Conservation (phyloP, 202 grass and related monocot genomes). For the Digitaria exilis region DNA sequence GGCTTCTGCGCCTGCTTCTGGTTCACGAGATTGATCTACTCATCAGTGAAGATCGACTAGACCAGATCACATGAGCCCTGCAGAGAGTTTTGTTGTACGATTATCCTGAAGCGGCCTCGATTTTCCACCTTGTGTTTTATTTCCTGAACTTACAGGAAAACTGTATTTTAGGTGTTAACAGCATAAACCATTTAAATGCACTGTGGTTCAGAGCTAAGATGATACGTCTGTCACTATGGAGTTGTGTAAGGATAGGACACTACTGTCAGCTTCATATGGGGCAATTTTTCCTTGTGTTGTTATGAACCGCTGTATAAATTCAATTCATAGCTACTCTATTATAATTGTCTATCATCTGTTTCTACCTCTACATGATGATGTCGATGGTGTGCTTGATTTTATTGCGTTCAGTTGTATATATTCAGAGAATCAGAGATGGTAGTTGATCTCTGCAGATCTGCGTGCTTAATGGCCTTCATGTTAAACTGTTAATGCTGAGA, state of each 20-base stretch:
- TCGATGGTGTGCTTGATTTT: neutral
- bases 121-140: neutral
- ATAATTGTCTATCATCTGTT: neutral
- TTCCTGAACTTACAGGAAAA: neutral
- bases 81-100: slow-evolving; percentile 27
- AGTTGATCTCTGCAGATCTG: neutral
- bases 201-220: neutral
- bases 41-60: slow-evolving; percentile 58
- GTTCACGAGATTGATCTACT: slow-evolving; percentile 54
- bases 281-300: slow-evolving; percentile 12
- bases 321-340: neutral
- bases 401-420: neutral
- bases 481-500: too few species aligned
- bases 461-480: too few species aligned
- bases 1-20: slow-evolving; percentile 51
- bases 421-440: neutral
- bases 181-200: slow-evolving; percentile 26
- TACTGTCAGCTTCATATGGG: neutral
- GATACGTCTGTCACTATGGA: neutral
- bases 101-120: neutral
- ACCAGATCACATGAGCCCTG: neutral
- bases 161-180: slow-evolving; percentile 30
- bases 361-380: neutral
- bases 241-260: slow-evolving; percentile 15
- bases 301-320: slow-evolving; percentile 30